Evolutionary conservation across 2,329 filamentous ascomycete genomes (phyloP), one percentile per base, ranked within the genome.

Genomic region (Karstenula rhodostoma): DNA sequence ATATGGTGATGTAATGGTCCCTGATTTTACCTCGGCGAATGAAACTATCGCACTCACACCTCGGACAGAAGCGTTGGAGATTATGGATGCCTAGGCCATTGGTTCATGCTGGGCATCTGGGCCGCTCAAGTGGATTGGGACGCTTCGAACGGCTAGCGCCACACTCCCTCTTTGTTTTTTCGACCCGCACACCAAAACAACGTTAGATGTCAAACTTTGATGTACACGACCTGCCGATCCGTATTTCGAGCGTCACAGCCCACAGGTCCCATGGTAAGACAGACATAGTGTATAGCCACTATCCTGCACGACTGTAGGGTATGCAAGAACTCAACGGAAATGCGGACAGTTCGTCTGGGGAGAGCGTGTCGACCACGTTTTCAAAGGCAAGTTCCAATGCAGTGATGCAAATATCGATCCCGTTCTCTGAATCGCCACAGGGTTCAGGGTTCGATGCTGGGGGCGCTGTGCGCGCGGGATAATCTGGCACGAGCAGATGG

Each of bases 41-140:
- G 8, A 32, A 32, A 44, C 10, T 44, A 32, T 43, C 25, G 23
- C 7, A 10, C 25, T 37, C 25, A 10, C 51, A 40, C n/a, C 32
- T 54, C 22, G 10, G 12, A 17, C 10, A 43, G 15, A 44, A 19
- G 37, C 35, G 43, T 22, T 54, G 23, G 9, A 43, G 10, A 19
- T 40, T 44, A 10, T 3, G 17, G 23, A 22, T 32, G 37, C 51
- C 35, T 19, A 25, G 49, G 42, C 57, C 57, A 59, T 55, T 59
- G 10, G 49, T 40, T 35, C 40, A 22, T 29, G 40, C 6, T 49
- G 47, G 49, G 4, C 37, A 15, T 29, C 27, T 37, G 19, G 32
- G 32, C 56, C 44, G 56, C 7, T 17, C 4, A 15, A 4, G 29
- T 25, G 35, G 35, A 46, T 44, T 10, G 3, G 9, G 40, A 37